Base-by-base conservation (phyloP, 2,329 filamentous ascomycete genomes). In the Microdochium paspali region DNA sequence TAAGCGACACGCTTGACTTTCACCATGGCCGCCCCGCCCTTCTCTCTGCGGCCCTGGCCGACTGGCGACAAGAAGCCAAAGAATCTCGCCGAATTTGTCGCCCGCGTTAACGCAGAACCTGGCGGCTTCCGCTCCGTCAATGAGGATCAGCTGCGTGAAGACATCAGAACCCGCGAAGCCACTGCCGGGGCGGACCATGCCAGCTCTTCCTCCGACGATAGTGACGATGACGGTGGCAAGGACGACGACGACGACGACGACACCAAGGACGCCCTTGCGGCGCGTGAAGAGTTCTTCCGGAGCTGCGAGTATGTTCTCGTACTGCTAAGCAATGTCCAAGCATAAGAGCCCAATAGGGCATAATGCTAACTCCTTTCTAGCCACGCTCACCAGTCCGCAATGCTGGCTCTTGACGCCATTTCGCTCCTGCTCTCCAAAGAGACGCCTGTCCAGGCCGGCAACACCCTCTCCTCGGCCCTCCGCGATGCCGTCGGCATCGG, bases 391-490 rank as follows among this genome's bases (percentile, higher is more conserved):
- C 78, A 84, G 54, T 77, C 80, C 47, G 76, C 83, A 35, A 73
- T 85, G 60, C 74, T 87, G 50, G 81, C 84, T 6, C 79, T 94
- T 57, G 88, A 95, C 62, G 87, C 90, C 57, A 69, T 95, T 48
- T 95, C 90, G 25, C 76, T 95, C 6, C 73, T 95, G 1, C 73
- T 93, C 15, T 88, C 87, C n/a, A 90, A 90, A 62, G 80, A 93
- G 59, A 73, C 73, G n/a, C 85, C 87, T 0, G 79, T 77, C 9
- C 79, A 84, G 53, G 87, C 84, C 4, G 74, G 81, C 55, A 65
- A 72, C 44, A 87, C 87, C 4, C 76, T 95, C 51, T 89, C 86
- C 1, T 75, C 79, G 13, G 73, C 72, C 20, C 70, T 95, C 20
- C 86, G 86, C 58, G 76, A 87, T 10, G 72, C 79, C 51, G 80